Base-by-base conservation (phyloP, 805 yeast genomes). In the Saccharomycopsis fibuligera region DNA sequence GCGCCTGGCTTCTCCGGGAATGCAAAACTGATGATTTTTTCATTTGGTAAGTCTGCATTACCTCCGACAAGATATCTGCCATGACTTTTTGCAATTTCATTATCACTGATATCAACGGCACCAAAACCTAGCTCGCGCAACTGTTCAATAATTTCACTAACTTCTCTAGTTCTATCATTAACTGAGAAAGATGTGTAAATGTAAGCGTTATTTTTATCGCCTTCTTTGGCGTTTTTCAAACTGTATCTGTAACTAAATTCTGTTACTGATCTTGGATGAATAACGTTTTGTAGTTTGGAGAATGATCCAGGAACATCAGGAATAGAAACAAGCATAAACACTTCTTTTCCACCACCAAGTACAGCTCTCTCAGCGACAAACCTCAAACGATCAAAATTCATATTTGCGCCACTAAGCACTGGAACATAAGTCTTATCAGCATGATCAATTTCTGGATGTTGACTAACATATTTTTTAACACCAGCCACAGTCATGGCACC, bases 1-100 rank as follows among this genome's bases (percentile, higher is more conserved):
- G 99, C 97, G 42, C 96, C 96, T 2, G 99, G 98, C 60, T 93
- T 81, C 62, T 93, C 99, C 12, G 99, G 99, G 72, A 93, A 95
- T 66, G 89, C 96, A 60, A 93, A 93, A 43, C 84, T 75, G 57
- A 81, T 78, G 31, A 93, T 67, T 58, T 83, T 80, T 66, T 93
- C 99, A 56, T 86, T 74, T 25, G 78, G 73, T 17, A 86, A 79
- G 21, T 72, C 66, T 0, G 90, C 78, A 52, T 84, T 81, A 50
- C 99, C 99, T 50, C 99, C 99, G 22, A 93, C 96, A 55, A 93
- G 72, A 64, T 93, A 95, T 64, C 99, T 78, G 35, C 97, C 97
- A 62, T 93, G 99, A 33, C 89, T 78, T 67, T 93, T 93, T 38
- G 99, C 99, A 71, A 93, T 75, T 63, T 90, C 96, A 62, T 95